Evolutionary conservation across 257 asterid species (phyloP), one percentile per base, ranked within the genome.

Genomic region (Scutellaria galericulata): DNA sequence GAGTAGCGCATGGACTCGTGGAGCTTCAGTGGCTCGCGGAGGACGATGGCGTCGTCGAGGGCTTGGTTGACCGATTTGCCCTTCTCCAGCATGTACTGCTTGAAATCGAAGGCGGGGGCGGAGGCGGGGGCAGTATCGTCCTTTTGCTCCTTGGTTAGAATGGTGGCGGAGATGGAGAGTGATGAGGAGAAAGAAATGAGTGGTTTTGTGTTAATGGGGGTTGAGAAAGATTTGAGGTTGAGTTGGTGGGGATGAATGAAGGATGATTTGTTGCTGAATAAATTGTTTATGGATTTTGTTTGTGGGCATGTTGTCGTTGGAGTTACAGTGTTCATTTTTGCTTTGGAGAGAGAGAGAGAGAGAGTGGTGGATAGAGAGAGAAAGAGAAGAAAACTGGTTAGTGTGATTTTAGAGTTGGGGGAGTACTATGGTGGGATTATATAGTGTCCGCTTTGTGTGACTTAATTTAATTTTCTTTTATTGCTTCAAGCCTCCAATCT

Each of bases 1-100:
- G 67, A 62, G 7, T 62, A 62, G 4, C 67, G 31, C 67, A 62
- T 62, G 8, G 67, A 14, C 27, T 62, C 67, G 67, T 62, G 67
- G 9, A 62, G 2, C 8, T 0, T 9, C 2, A 15, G 0, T 14
- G 67, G 67, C 8, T 41, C 37, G 14, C 51, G 7, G 1, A 62
- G 7, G 7, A 2, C 1, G 10, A 40, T 45, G n/a, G 67, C 27
- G 35, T 41, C 37, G 35, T 62, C 67, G 0, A 62, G 3, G 9
- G 67, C 67, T 22, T 62, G 8, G 14, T 62, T 40, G 7, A 62
- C 67, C 13, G 51, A 14, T 0, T 40, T 15, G 5, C 51, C 67
- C 51, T 62, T 62, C 37, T 62, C 37, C 0, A 41, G 13, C 51
- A 62, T 41, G 67, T 62, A 62, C 12, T 6, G 5, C 14, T 62